Conservation (phyloP, 805 yeast genomes). For the Pachysolen tannophilus region DNA sequence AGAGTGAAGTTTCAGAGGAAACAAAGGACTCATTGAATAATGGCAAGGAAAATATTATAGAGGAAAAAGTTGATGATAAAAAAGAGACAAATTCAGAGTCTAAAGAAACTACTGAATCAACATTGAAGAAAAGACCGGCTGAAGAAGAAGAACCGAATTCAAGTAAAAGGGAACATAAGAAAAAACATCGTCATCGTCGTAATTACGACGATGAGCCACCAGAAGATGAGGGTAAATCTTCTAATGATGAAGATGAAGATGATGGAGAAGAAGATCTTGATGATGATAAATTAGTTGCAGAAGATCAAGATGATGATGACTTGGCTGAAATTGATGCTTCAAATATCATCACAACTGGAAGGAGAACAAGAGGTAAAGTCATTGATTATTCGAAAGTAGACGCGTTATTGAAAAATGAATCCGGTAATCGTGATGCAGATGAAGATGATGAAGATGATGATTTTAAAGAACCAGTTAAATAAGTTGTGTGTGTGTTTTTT, state of each 20-base stretch:
- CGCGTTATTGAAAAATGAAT: conserved; percentile 51
- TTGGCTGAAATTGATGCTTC: conserved; percentile 71
- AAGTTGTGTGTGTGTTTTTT: too few relatives aligned
- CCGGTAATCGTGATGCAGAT: conserved; percentile 33
- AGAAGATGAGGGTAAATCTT: conserved; percentile 33
- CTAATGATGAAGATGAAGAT: conserved; percentile 32
- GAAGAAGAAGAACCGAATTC: conserved; percentile 15
- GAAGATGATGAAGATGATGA: conserved; percentile 40
- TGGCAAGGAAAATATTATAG: conserved; percentile 18
- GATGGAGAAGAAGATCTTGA: conserved; percentile 29
- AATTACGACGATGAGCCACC: conserved; percentile 55
- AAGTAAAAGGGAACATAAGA: conserved; percentile 22
- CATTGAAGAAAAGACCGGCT: conserved; percentile 13
- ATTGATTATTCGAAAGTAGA: conserved; percentile 82
- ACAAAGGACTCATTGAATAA: too few relatives aligned
- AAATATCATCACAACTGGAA: conserved; percentile 75
- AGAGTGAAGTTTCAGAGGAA: neutral
- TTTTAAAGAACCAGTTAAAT: conserved; percentile 40
- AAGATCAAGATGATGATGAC: conserved; percentile 70
- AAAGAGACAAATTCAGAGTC: conserved; percentile 3
- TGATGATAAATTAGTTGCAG: conserved; percentile 45
- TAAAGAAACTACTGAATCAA: conserved; percentile 8
- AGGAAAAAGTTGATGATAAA: conserved; percentile 13
- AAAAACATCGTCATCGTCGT: conserved; percentile 51
- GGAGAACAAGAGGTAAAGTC: conserved; percentile 86